These are phyloP conservation scores for Lentinula novae-zelandiae DNA, from an alignment of 1,284 basidiomycete species.

Conservation along the genomic window DNA sequence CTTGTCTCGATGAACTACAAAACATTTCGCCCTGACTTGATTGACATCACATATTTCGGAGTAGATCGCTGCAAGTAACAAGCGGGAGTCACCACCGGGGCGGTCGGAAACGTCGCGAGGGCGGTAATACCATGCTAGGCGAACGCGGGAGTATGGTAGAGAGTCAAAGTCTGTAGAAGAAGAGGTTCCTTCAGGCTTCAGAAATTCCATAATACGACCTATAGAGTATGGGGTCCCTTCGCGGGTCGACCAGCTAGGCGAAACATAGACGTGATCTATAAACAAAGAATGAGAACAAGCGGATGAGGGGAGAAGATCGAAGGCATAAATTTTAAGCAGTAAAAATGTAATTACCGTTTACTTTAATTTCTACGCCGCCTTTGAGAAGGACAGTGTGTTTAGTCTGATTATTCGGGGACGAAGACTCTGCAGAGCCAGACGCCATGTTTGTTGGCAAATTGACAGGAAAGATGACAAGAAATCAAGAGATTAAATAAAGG, in stretches of 20 bases:
- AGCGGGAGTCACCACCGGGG: slow-evolving; percentile 81
- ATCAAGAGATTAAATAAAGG: background rate
- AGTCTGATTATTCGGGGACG: background rate
- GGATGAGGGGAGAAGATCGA: slow-evolving; percentile 20
- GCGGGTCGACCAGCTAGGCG: slow-evolving; percentile 84
- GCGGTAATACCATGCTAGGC: slow-evolving; percentile 92
- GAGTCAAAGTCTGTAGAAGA: slow-evolving; percentile 41
- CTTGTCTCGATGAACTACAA: slow-evolving; percentile 91
- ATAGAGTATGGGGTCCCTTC: slow-evolving; percentile 93
- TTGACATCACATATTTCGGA: slow-evolving; percentile 92
- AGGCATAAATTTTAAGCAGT: slow-evolving; percentile 18
- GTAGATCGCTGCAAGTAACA: slow-evolving; percentile 92
- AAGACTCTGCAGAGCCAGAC: background rate
- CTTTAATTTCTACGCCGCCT: slow-evolving; percentile 76
- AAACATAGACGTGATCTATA: slow-evolving; percentile 93
- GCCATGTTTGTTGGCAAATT: background rate
- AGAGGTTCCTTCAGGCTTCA: slow-evolving; percentile 50
- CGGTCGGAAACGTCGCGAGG: slow-evolving; percentile 86
- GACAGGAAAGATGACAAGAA: background rate
- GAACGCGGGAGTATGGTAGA: slow-evolving; percentile 73
- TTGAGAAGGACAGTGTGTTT: slow-evolving; percentile 54
- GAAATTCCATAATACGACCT: slow-evolving; percentile 94
- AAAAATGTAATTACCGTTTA: slow-evolving; percentile 60
- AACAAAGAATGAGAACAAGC: background rate
- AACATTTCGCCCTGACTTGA: slow-evolving; percentile 88